These are phyloP conservation scores for Exophiala viscosa DNA, from an alignment of 2,329 filamentous ascomycete species.

Conservation along the genomic window DNA sequence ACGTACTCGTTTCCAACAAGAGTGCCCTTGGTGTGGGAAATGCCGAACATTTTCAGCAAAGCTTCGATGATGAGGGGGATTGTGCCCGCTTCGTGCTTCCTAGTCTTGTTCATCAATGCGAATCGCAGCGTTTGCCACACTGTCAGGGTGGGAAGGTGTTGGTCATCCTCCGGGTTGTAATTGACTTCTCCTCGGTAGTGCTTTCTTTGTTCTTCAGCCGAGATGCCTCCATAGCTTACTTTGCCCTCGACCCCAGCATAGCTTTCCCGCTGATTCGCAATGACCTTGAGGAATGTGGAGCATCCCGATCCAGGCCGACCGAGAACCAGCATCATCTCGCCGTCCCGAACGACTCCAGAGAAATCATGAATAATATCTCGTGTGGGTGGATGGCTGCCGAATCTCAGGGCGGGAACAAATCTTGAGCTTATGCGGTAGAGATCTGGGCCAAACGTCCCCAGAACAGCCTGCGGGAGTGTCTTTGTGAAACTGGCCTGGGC, in stretches of 20 bases:
- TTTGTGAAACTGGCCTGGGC: slow-evolving; percentile 65
- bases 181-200: slow-evolving; percentile 71
- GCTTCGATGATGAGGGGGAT: slow-evolving; percentile 68
- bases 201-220: slow-evolving; percentile 64
- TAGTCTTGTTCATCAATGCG: slow-evolving; percentile 70
- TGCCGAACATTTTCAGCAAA: slow-evolving; percentile 73
- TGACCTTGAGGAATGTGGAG: slow-evolving; percentile 71
- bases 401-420: slow-evolving; percentile 51
- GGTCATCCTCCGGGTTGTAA: slow-evolving; percentile 74
- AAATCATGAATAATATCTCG: slow-evolving; percentile 63
- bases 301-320: slow-evolving; percentile 72
- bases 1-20: slow-evolving; percentile 70
- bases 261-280: slow-evolving; percentile 64
- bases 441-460: slow-evolving; percentile 78
- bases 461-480: slow-evolving; percentile 68
- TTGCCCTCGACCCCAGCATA: slow-evolving; percentile 67
- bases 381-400: slow-evolving; percentile 48
- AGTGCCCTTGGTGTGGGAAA: slow-evolving; percentile 70
- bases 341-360: slow-evolving; percentile 62
- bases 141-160: slow-evolving; percentile 68
- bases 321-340: slow-evolving; percentile 70
- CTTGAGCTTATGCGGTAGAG: slow-evolving; percentile 61
- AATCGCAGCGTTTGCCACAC: slow-evolving; percentile 77
- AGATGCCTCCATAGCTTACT: slow-evolving; percentile 68
- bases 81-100: slow-evolving; percentile 59